phyloP scores from a whole-genome alignment of 768 basidiomycete genomes.

The Podaxis rugospora region DNA sequence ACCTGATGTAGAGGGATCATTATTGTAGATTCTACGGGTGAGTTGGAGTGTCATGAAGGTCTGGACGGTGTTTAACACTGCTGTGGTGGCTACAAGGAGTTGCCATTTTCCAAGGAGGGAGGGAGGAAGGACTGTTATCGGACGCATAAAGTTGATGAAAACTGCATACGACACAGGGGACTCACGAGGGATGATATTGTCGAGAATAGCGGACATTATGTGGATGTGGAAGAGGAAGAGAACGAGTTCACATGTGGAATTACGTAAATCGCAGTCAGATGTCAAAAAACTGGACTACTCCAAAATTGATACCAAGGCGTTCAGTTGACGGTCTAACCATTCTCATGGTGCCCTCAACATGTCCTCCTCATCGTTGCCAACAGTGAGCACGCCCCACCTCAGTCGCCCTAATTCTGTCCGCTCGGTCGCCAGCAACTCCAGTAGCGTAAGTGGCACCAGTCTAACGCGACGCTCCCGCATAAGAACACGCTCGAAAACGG shows the following conservation, averaged over 20 bases:
- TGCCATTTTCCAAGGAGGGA: slow-evolving; percentile 82
- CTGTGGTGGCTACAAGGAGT: slow-evolving; percentile 70
- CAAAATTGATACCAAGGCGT: slow-evolving; percentile 11
- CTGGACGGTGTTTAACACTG: slow-evolving; percentile 83
- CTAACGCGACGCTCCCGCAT: slow-evolving; percentile 51
- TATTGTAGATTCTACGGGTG: slow-evolving; percentile 74
- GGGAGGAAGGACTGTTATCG: slow-evolving; percentile 53
- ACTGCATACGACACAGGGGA: not conserved
- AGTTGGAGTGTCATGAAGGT: slow-evolving; percentile 76
- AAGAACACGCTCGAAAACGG: slow-evolving; percentile 50
- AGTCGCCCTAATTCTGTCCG: slow-evolving; percentile 37
- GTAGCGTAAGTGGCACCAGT: slow-evolving; percentile 43
- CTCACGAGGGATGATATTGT: slow-evolving; percentile 20
- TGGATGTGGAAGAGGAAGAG: not conserved
- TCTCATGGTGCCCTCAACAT: slow-evolving; percentile 16
- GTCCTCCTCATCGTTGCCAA: slow-evolving; percentile 22
- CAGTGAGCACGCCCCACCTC: slow-evolving; percentile 20
- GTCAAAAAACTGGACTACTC: slow-evolving; percentile 6
- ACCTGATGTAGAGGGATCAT: slow-evolving; percentile 36
- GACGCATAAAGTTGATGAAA: slow-evolving; percentile 1
- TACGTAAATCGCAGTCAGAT: slow-evolving; percentile 8
- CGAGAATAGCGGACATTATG: slow-evolving; percentile 16
- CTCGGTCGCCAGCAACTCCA: slow-evolving; percentile 47
- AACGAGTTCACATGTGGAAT: slow-evolving; percentile 3
- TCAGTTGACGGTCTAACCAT: slow-evolving; percentile 5